Base-by-base conservation (phyloP, 2,329 filamentous ascomycete genomes). In the Nothophoma quercina region DNA sequence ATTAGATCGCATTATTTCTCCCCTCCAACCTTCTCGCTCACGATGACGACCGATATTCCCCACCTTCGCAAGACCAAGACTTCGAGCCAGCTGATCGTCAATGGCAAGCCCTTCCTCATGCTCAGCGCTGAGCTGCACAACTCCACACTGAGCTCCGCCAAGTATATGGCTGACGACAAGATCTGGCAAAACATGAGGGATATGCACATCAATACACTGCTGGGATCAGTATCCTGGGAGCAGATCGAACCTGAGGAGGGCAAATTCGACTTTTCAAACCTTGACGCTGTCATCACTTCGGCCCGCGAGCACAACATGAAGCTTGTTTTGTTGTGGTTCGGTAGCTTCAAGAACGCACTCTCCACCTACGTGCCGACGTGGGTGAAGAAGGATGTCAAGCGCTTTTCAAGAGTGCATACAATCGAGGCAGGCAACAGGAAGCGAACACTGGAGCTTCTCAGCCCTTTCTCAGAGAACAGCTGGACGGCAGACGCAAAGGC, bases 81-180 rank as follows among this genome's bases (percentile, higher is more conserved):
- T 15, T 66, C 51, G 19, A 64, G 55, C 50, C 77, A 81, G 53
- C 69, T 81, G 12, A 62, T 78, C 34, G 75, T 80, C 55, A 58
- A 80, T 63, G 77, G 73, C 55, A 62, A 75, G 23, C 78, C 77
- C 0, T 78, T 78, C 45, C 73, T 80, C 28, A 75, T 78, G 55
- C 69, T 78, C 5, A 75, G 68, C n/a, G 78, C 65, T 8, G 77
- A 81, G 64, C 63, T 80, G 29, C 79, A 81, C 47, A 81, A 81
- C 58, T 81, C 78, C 0, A 78, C 77, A 1, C 67, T 81, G 38
- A 76, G 71, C 7, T 80, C 76, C 5, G 70, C 75, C 7, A 66
- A 72, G 36, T 80, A 76, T 51, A 81, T 81, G 78, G 60, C 68
- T 13, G 67, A 72, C 7, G 64, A 60, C 34, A 60, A 60, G 22